Evolutionary conservation across 139 green algal genomes (phyloP).

Genomic region (Pleodorina starrii): DNA sequence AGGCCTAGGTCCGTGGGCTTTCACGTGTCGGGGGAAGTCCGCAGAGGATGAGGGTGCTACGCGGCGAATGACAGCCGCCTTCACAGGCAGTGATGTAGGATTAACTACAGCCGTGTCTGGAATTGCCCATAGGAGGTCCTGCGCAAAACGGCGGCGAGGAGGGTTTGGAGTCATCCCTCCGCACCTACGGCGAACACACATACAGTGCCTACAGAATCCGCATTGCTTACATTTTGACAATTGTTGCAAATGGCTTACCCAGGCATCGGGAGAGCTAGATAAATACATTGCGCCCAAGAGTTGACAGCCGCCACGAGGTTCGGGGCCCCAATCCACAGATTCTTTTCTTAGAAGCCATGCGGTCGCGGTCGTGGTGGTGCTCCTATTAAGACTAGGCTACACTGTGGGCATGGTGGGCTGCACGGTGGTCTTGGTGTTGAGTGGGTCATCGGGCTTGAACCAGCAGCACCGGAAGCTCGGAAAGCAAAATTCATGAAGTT

Average conservation of each 20-base stretch:
- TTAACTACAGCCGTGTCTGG: not conserved
- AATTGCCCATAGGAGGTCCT: slow-evolving; percentile 18
- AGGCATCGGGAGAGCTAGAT: not conserved
- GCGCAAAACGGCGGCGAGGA: not conserved
- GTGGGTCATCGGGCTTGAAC: not conserved
- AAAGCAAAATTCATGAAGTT: not conserved
- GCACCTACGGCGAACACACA: too few relatives aligned
- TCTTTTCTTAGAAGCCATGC: not conserved
- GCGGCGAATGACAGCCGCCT: not conserved
- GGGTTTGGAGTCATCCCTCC: too few relatives aligned
- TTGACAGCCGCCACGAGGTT: slow-evolving; percentile 10
- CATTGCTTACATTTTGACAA: too few relatives aligned
- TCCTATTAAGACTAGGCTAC: slow-evolving; percentile 26
- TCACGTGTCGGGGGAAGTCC: not conserved
- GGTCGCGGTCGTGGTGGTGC: slow-evolving; percentile 24
- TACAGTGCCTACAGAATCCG: too few relatives aligned
- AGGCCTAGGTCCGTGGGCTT: too few relatives aligned
- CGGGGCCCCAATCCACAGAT: not conserved
- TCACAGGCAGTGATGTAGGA: not conserved
- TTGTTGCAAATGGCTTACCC: slow-evolving; percentile 14
- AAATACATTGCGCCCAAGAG: not conserved
- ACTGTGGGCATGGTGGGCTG: not conserved
- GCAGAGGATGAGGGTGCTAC: not conserved
- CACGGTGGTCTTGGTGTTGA: not conserved
- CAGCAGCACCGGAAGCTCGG: not conserved